Base-by-base conservation (phyloP, 2,329 filamentous ascomycete species). In the Chaetomiaceae sp. region DNA sequence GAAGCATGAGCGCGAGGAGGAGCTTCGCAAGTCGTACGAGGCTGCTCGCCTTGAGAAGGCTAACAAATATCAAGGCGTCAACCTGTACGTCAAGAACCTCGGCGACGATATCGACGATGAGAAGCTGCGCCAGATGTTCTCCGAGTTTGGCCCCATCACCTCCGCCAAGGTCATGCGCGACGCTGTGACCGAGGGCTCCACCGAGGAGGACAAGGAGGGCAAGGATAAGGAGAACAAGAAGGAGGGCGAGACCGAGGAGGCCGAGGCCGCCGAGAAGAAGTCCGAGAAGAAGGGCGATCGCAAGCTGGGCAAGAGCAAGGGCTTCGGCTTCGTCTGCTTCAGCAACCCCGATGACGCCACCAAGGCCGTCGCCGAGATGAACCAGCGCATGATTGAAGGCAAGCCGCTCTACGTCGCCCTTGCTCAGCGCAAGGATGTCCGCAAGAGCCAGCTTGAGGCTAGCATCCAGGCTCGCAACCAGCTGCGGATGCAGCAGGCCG, bases 161-260 rank as follows among this genome's bases (percentile, higher is more conserved):
- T 97, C 93, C 33, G 92, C 93, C 65, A 97, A 97, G 84, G 92
- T 99, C 64, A 99, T 99, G 93, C 90, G 93, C 63, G 93, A 99
- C 65, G 82, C 79, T 47, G 66, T 74, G 53, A 68, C 75, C 54
- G 78, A 83, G 51, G 71, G 73, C 37, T 77, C 79, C 48, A 76
- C 79, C 16, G 76, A 80, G 54, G 76, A 81, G 57, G 71, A 73
- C 27, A 73, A 79, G 58, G 73, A 80, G 55, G 70, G 72, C 56
- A 70, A 75, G 58, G 71, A 75, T 49, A 72, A 75, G 56, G 72
- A 77, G 59, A 73, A 76, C 55, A 67, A 71, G 45, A 71, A 74
- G 63, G 69, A 76, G 58, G 73, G 76, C 57, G 68, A 56, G 61
- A 65, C 73, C 55, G 73, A 81, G 58, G 59, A 60, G 53, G 77